Evolutionary conservation across 305 asterid genomes (phyloP).

Genomic region (Ruellia speciosa): DNA sequence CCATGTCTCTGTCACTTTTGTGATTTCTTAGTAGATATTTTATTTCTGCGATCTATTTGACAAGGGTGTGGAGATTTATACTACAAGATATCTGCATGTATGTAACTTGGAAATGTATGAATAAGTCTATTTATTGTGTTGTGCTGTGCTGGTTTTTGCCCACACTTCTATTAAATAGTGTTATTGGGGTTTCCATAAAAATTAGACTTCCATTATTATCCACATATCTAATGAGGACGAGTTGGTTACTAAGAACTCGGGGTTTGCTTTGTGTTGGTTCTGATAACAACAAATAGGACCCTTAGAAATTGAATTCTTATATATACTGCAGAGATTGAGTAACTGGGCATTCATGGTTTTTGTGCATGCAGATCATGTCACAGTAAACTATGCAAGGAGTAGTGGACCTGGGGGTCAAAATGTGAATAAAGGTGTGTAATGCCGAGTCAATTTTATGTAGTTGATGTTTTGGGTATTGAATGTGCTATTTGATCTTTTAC

Average conservation of each 20-base stretch:
- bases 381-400: conserved; percentile 78
- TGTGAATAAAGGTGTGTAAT: conserved; percentile 74
- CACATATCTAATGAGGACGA: conserved; percentile 9
- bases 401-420: conserved; percentile 98
- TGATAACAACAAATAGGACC: background rate
- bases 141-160: background rate
- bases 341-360: conserved; percentile 2
- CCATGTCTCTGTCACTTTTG: background rate
- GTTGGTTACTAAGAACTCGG: conserved; percentile 7
- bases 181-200: background rate
- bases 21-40: background rate
- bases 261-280: conserved; percentile 12
- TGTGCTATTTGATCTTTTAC: conserved; percentile 15
- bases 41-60: too few relatives aligned
- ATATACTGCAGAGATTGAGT: background rate
- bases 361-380: conserved; percentile 60
- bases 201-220: background rate
- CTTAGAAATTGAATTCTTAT: background rate
- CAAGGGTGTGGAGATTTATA: background rate
- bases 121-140: background rate
- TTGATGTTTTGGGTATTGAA: conserved; percentile 4
- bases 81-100: background rate
- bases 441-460: conserved; percentile 8
- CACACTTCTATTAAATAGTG: background rate
- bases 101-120: background rate